Conservation (phyloP, 306 rosid species). For the Casuarina equisetifolia region DNA sequence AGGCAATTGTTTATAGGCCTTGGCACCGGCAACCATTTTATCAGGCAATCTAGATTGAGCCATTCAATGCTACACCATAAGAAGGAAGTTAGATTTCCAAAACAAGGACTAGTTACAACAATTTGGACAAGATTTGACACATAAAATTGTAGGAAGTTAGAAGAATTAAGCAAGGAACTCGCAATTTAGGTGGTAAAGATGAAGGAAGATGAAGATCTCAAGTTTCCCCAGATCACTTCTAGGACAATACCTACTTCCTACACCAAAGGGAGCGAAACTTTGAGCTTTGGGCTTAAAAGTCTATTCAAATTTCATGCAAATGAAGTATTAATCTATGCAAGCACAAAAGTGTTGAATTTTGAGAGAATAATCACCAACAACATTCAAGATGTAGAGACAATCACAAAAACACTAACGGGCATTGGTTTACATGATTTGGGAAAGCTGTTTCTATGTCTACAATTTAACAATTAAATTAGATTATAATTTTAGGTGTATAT, state of each 20-base stretch:
- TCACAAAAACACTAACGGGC: too few species aligned
- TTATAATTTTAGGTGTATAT: background rate
- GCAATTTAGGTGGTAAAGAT: constrained; percentile 57
- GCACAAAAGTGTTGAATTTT: too few species aligned
- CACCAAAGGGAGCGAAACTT: constrained; percentile 60
- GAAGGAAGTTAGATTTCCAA: too few species aligned
- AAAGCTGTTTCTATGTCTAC: background rate
- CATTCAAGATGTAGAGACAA: too few species aligned
- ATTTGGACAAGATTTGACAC: background rate
- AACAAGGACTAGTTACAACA: too few species aligned
- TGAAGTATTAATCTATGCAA: background rate
- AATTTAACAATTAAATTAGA: background rate
- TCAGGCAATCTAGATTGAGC: constrained; percentile 41
- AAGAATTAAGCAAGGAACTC: background rate
- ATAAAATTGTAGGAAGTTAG: background rate
- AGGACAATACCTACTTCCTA: constrained; percentile 61
- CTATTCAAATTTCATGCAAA: constrained; percentile 31
- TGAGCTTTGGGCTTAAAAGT: constrained; percentile 48
- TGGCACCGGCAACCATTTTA: constrained; percentile 34
- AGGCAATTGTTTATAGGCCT: too few species aligned
- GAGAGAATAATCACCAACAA: too few species aligned
- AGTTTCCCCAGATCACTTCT: constrained; percentile 61
- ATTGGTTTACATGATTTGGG: too few species aligned
- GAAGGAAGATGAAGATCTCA: constrained; percentile 22
- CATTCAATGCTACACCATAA: constrained; percentile 1